Base-by-base conservation (phyloP, 805 yeast species). In the Zygosaccharomyces rouxii region DNA sequence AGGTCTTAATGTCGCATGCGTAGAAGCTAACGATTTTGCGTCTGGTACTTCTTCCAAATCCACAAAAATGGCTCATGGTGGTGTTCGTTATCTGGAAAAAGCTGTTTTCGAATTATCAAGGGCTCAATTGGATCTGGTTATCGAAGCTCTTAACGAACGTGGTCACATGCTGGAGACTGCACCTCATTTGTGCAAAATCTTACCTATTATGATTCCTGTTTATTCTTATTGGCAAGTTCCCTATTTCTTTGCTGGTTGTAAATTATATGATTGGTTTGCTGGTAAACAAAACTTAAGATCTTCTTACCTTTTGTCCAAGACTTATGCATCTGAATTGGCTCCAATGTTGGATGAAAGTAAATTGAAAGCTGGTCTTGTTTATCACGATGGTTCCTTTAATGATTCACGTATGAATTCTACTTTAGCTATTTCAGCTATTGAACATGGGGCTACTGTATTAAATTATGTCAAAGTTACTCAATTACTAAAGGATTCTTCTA, bases 41-140 rank as follows among this genome's bases (percentile, higher is more conserved):
- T 77, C 89, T 7, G 97, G 96, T 37, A 92, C 97, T 13, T 86
- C 95, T 7, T 89, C 97, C 30, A 86, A 89, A 62, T 86, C 96
- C 13, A 90, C 98, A 42, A 90, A 90, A 72, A 86, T 90, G 83
- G 96, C 96, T 38, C 98, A 90, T 66, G 98, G 98, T 56, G 98
- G 98, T 67, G 97, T 90, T 38, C 77, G 98, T 62, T 90, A 90
- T 69, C 77, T 90, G 62, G 98, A 90, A 68, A 90, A 90, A 73
- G 97, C 97, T 35, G 81, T 90, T 60, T 89, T 89, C 79, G 89
- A 89, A 71, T 76, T 90, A 45, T 89, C 95, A 49, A 89, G 87
- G 69, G 92, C 83, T 52, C 98, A 90, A 73, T 75, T 86, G 68
- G 87, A 86, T 70, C 76, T 89, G 60, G 96, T 89, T 54, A 84